Evolutionary conservation across 75 land plant species (phyloP).

Genomic region (Picea glauca): DNA sequence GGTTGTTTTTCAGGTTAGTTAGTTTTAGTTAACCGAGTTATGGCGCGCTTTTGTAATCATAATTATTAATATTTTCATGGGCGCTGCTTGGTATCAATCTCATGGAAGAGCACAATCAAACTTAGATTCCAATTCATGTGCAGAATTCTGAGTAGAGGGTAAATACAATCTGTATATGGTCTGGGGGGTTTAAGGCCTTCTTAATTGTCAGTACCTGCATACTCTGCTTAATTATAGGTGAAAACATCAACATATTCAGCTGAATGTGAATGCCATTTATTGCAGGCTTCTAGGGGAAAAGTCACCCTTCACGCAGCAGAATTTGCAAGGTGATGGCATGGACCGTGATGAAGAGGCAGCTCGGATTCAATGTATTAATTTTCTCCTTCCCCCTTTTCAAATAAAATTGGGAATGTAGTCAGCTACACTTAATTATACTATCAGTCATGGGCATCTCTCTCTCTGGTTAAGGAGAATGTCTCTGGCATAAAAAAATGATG

Average conservation of each 20-base stretch:
- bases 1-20: conserved; percentile 88
- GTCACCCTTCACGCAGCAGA: conserved; percentile 92
- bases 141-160: background rate
- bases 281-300: conserved; percentile 89
- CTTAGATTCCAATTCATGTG: background rate
- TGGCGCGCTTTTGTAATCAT: background rate
- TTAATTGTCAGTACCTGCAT: background rate
- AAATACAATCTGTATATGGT: background rate
- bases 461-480: too few relatives aligned
- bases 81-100: background rate
- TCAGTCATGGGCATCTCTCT: background rate
- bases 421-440: background rate
- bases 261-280: conserved; percentile 3
- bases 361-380: conserved; percentile 68
- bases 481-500: background rate
- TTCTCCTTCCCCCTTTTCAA: background rate
- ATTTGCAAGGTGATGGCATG: conserved; percentile 61
- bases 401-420: background rate
- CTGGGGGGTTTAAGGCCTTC: background rate
- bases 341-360: conserved; percentile 94
- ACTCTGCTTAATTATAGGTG: background rate
- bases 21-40: background rate
- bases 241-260: background rate
- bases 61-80: background rate
- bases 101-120: background rate